Percentiles rank a stretch among this genome's conserved stretches.
These are phyloP conservation scores for Scheffersomyces segobiensis DNA, from an alignment of 1,139 yeast species.

Conservation along the genomic window DNA sequence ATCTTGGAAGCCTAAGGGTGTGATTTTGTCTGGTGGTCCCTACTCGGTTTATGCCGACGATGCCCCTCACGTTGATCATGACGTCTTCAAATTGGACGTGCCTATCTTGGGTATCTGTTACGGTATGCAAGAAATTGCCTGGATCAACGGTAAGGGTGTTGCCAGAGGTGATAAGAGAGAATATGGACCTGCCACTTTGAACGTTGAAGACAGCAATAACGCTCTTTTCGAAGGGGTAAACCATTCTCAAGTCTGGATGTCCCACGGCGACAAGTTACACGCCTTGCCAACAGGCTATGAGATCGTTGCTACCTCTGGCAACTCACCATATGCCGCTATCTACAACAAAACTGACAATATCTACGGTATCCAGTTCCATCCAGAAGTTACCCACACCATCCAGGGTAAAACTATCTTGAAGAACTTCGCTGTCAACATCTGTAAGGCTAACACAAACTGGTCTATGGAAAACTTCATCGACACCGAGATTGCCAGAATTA, in stretches of 20 bases:
- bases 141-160: conserved; percentile 96
- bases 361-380: conserved; percentile 98
- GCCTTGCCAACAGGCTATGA: conserved; percentile 89
- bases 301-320: conserved; percentile 86
- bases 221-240: conserved; percentile 85
- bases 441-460: conserved; percentile 90
- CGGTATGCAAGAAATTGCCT: conserved; percentile 99
- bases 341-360: conserved; percentile 71
- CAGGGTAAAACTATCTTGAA: conserved; percentile 84
- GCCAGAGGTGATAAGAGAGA: conserved; percentile 97
- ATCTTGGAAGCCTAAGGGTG: conserved; percentile 94
- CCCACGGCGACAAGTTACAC: conserved; percentile 95
- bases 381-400: conserved; percentile 95
- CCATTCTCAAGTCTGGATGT: conserved; percentile 98
- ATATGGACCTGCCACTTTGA: conserved; percentile 93
- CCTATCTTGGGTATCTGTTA: conserved; percentile 98
- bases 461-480: conserved; percentile 97
- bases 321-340: conserved; percentile 96
- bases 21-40: conserved; percentile 96
- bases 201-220: conserved; percentile 66
- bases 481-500: conserved; percentile 91
- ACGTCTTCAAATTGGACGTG: conserved; percentile 82
- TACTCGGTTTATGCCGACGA: conserved; percentile 94
- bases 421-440: conserved; percentile 91
- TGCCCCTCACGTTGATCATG: conserved; percentile 98